Conservation (phyloP, 75 land plant species). For the Picea glauca region DNA sequence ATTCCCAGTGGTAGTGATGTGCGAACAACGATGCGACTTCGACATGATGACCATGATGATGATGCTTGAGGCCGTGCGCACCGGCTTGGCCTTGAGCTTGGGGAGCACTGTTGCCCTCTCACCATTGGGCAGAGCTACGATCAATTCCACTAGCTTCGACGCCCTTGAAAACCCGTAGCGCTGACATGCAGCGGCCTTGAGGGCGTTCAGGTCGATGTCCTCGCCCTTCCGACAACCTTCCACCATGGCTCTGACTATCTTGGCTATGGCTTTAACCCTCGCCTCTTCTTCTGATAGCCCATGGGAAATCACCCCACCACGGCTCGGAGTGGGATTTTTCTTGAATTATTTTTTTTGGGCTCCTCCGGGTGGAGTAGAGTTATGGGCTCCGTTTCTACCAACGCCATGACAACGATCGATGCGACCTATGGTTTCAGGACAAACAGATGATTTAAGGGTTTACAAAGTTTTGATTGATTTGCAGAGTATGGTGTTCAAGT, state of each 20-base stretch:
- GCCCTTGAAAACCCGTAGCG: slow-evolving; percentile 94
- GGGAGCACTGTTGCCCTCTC: slow-evolving; percentile 86
- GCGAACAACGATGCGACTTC: slow-evolving; percentile 98
- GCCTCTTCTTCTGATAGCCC: slow-evolving; percentile 82
- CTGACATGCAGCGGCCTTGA: slow-evolving; percentile 91
- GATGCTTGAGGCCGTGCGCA: slow-evolving; percentile 94
- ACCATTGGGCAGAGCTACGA: slow-evolving; percentile 87
- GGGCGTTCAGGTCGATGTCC: slow-evolving; percentile 86
- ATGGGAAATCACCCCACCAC: slow-evolving; percentile 61
- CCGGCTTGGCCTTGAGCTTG: slow-evolving; percentile 87
- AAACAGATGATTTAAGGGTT: too few relatives aligned
- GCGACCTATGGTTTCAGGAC: too few relatives aligned
- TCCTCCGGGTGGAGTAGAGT: background rate
- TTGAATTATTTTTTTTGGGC: slow-evolving; percentile 5
- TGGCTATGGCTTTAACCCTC: slow-evolving; percentile 89
- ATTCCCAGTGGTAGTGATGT: slow-evolving; percentile 98
- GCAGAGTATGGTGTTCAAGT: too few relatives aligned
- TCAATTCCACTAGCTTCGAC: slow-evolving; percentile 97
- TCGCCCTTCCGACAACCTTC: slow-evolving; percentile 80
- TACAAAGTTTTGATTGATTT: too few relatives aligned
- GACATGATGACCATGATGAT: slow-evolving; percentile 99
- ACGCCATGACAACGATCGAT: slow-evolving; percentile 24
- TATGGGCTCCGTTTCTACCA: slow-evolving; percentile 9
- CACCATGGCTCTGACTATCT: slow-evolving; percentile 85
- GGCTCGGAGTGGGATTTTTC: slow-evolving; percentile 58